These are phyloP conservation scores for Halenospora varia DNA, from an alignment of 495 filamentous ascomycete genomes.

Conservation along the genomic window DNA sequence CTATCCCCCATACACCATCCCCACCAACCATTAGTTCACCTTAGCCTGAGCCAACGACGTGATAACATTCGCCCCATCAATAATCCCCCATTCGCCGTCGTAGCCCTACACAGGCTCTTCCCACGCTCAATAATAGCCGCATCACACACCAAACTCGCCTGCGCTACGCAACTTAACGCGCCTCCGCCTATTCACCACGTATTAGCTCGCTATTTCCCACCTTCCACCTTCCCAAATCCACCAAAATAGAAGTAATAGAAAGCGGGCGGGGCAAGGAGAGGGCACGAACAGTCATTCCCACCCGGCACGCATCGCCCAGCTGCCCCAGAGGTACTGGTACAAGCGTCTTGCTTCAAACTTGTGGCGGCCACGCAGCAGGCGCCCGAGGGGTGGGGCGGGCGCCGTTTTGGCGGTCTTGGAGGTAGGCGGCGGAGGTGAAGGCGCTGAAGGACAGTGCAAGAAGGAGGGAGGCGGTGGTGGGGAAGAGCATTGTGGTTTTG, in stretches of 20 bases:
- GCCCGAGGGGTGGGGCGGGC: conserved; percentile 29
- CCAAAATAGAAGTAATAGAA: not conserved
- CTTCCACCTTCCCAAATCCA: not conserved
- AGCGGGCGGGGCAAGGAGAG: not conserved
- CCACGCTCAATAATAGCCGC: conserved; percentile 15
- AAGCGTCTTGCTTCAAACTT: conserved; percentile 31
- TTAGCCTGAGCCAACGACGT: conserved; percentile 11
- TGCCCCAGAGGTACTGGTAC: conserved; percentile 10
- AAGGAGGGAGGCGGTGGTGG: conserved; percentile 16
- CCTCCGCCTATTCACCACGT: conserved; percentile 4
- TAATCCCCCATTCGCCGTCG: conserved; percentile 5
- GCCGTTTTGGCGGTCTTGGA: conserved; percentile 25
- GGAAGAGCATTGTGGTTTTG: conserved; percentile 21
- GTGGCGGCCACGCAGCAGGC: conserved; percentile 30
- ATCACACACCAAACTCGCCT: conserved; percentile 9
- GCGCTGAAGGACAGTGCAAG: conserved; percentile 14
- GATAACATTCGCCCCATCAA: conserved; percentile 14
- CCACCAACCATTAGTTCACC: conserved; percentile 12
- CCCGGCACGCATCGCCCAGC: conserved; percentile 13
- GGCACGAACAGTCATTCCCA: not conserved
- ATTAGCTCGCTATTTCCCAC: too few species aligned
- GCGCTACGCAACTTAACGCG: conserved; percentile 11
- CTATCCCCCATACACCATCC: too few species aligned
- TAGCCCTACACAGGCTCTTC: conserved; percentile 8
- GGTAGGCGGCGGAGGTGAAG: not conserved